These are phyloP conservation scores for Ustilago sp. DNA, from an alignment of 1,284 basidiomycete genomes.

Conservation along the genomic window DNA sequence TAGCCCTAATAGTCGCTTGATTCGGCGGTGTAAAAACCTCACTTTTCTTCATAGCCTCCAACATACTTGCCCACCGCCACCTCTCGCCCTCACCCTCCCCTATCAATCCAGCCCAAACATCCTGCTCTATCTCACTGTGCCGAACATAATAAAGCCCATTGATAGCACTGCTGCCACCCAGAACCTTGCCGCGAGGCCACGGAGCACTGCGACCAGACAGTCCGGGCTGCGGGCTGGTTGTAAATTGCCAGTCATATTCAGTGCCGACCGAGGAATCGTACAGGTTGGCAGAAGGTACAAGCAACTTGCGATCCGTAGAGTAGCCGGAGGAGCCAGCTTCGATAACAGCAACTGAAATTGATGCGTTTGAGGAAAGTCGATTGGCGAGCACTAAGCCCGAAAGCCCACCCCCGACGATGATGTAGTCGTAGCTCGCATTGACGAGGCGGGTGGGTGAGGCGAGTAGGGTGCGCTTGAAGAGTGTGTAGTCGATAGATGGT, in stretches of 20 bases:
- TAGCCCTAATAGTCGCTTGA: constrained; percentile 32
- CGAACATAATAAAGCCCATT: constrained; percentile 64
- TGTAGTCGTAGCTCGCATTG: constrained; percentile 67
- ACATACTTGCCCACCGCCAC: constrained; percentile 58
- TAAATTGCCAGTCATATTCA: constrained; percentile 59
- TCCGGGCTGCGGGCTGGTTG: constrained; percentile 38
- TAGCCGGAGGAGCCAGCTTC: constrained; percentile 73
- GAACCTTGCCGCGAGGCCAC: constrained; percentile 51
- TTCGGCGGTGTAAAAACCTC: constrained; percentile 72
- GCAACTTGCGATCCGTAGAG: constrained; percentile 34
- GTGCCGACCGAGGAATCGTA: constrained; percentile 56
- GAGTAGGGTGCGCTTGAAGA: constrained; percentile 31
- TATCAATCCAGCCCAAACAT: constrained; percentile 50
- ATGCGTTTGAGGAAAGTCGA: constrained; percentile 56
- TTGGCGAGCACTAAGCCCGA: constrained; percentile 62
- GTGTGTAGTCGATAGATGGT: constrained; percentile 25
- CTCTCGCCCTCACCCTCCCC: constrained; percentile 18
- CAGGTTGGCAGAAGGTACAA: constrained; percentile 50
- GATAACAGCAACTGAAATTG: constrained; percentile 63
- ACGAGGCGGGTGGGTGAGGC: constrained; percentile 31
- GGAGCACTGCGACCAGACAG: constrained; percentile 19
- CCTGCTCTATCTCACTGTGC: constrained; percentile 47
- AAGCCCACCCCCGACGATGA: constrained; percentile 75
- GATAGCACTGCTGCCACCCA: constrained; percentile 62
- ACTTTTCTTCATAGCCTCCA: constrained; percentile 71